A percentile compares a stretch with the other conserved stretches of the same genome.
phyloP scores from a whole-genome alignment of 192 early-diverging fungal genomes.

The Coemansia sp. region DNA sequence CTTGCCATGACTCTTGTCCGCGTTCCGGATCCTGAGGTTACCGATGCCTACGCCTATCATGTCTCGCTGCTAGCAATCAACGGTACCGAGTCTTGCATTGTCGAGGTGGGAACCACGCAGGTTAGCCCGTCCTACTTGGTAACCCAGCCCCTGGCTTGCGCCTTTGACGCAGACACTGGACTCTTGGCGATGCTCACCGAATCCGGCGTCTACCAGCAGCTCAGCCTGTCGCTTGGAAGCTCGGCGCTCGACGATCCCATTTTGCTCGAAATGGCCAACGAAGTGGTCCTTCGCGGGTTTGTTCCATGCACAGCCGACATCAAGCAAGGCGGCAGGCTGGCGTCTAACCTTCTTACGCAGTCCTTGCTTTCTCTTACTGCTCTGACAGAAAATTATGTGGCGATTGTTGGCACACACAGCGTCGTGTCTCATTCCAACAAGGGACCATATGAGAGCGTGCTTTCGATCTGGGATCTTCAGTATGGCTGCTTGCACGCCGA shows the following conservation, averaged over 20 bases:
- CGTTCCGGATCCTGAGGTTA: constrained; percentile 11
- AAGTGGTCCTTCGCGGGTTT: constrained; percentile 46
- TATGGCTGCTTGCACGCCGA: constrained; percentile 49
- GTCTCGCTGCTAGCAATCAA: constrained; percentile 30
- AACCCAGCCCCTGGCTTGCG: constrained; percentile 36
- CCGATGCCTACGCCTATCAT: constrained; percentile 12
- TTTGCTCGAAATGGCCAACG: constrained; percentile 24
- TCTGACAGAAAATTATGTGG: constrained; percentile 44
- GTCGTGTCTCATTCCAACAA: constrained; percentile 37
- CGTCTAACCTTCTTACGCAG: constrained; percentile 22
- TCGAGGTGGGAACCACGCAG: constrained; percentile 41
- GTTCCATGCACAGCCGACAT: constrained; percentile 21
- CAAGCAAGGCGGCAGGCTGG: not conserved
- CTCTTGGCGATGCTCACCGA: constrained; percentile 31
- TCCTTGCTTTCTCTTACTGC: constrained; percentile 34
- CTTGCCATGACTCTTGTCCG: constrained; percentile 24
- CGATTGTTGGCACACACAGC: constrained; percentile 50
- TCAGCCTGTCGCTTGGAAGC: constrained; percentile 24
- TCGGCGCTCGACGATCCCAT: constrained; percentile 48
- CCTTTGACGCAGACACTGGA: constrained; percentile 46
- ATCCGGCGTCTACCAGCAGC: constrained; percentile 31
- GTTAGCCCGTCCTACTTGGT: constrained; percentile 29
- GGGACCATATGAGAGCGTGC: constrained; percentile 43
- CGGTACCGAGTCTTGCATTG: constrained; percentile 19
- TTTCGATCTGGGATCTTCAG: constrained; percentile 50